phyloP scores from a whole-genome alignment of 1,284 basidiomycete species.

The Boletus semigastroideus region DNA sequence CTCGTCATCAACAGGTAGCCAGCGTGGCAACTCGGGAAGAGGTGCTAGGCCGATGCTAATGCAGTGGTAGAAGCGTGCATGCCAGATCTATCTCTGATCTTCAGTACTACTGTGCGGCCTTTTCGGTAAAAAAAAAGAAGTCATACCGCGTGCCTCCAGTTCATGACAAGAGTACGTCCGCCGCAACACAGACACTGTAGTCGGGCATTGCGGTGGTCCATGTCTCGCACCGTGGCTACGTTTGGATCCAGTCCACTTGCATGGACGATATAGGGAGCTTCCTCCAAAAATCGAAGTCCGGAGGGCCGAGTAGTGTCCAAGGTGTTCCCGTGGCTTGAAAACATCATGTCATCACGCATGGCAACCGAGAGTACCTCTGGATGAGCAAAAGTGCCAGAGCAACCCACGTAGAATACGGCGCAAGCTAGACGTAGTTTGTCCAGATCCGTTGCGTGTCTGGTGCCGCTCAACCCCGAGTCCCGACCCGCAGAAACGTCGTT shows the following conservation, averaged over 20 bases:
- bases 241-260: too few species aligned
- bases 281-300: too few species aligned
- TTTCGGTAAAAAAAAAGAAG: neutral
- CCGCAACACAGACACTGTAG: conserved; percentile 11
- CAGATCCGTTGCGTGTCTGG: too few species aligned
- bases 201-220: conserved; percentile 23
- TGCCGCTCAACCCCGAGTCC: too few species aligned
- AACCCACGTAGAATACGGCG: neutral
- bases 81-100: conserved; percentile 11
- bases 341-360: too few species aligned
- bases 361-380: neutral
- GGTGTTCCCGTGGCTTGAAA: too few species aligned
- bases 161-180: conserved; percentile 8
- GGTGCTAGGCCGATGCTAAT: conserved; percentile 4
- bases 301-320: too few species aligned
- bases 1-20: conserved; percentile 14
- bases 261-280: too few species aligned
- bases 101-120: neutral
- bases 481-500: neutral
- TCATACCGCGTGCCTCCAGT: conserved; percentile 19
- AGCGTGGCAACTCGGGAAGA: conserved; percentile 9
- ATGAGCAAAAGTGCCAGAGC: neutral
- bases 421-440: conserved; percentile 1
- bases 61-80: conserved; percentile 12
- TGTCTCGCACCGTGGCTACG: conserved; percentile 12